Evolutionary conservation across 345 rosid species (phyloP).

Genomic region (Camelina neglecta): DNA sequence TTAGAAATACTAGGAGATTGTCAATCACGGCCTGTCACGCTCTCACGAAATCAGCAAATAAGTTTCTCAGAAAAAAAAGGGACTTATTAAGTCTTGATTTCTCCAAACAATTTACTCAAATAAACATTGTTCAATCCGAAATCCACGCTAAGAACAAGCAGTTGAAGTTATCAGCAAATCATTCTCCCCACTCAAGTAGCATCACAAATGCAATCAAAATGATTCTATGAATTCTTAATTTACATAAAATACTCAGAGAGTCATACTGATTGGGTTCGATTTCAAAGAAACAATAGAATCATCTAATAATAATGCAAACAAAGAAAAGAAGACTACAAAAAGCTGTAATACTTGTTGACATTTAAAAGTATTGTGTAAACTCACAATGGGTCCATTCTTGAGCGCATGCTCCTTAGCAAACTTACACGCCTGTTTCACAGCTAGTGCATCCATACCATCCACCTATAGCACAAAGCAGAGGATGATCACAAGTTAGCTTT

Average conservation of each 20-base stretch:
- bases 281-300: background rate
- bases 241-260: background rate
- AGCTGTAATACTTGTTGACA: conserved; percentile 15
- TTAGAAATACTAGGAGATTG: background rate
- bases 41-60: background rate
- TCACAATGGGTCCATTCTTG: conserved; percentile 96
- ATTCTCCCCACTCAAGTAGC: conserved; percentile 3
- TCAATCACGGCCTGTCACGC: background rate
- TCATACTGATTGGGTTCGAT: conserved; percentile 6
- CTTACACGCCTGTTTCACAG: conserved; percentile 97
- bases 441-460: conserved; percentile 97
- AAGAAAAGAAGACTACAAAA: background rate
- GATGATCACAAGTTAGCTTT: conserved; percentile 21
- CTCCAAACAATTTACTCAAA: background rate
- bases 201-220: background rate
- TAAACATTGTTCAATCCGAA: background rate
- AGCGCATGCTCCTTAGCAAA: conserved; percentile 91
- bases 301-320: background rate
- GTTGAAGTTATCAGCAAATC: background rate
- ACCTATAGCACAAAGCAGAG: conserved; percentile 52
- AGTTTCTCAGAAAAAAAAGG: background rate
- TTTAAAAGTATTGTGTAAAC: conserved; percentile 37
- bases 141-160: background rate
- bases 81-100: background rate
- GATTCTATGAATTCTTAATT: background rate